Percentiles rank a stretch among this genome's conserved stretches.
phyloP scores from a whole-genome alignment of 805 yeast species.

The Soucietia sequanensis region DNA sequence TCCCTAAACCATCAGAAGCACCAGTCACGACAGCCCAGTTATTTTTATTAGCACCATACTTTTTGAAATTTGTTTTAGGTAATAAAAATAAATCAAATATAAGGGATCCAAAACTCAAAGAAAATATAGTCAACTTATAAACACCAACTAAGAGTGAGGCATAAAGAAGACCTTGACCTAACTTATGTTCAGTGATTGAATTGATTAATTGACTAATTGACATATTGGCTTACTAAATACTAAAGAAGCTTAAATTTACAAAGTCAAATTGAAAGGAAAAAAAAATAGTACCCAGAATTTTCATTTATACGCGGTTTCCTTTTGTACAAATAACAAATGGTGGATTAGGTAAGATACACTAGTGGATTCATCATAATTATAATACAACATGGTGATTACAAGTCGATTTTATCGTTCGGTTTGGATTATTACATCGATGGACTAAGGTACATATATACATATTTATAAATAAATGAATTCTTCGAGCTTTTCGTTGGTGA shows the following conservation, averaged over 20 bases:
- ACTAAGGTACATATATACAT: too few species aligned
- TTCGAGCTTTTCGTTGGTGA: constrained; percentile 50
- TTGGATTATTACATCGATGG: too few species aligned
- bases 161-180: constrained; percentile 16
- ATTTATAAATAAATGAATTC: constrained; percentile 42
- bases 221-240: too few species aligned
- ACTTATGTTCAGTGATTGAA: constrained; percentile 10
- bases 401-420: too few species aligned
- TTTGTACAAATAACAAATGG: too few species aligned
- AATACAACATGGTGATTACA: constrained; percentile 2
- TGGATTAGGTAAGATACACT: too few species aligned
- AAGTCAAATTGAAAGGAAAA: neutral
- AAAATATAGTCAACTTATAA: constrained; percentile 50
- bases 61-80: constrained; percentile 56
- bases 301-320: too few species aligned
- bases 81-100: constrained; percentile 62
- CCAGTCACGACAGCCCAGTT: constrained; percentile 97
- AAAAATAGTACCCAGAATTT: constrained; percentile 1
- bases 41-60: constrained; percentile 73
- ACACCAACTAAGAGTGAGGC: constrained; percentile 59
- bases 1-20: constrained; percentile 96
- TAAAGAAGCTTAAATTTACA: too few species aligned
- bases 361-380: neutral
- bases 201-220: constrained; percentile 10
- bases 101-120: constrained; percentile 51